Conservation (phyloP, 106 monocot genomes). For the Amphibolis antarctica region DNA sequence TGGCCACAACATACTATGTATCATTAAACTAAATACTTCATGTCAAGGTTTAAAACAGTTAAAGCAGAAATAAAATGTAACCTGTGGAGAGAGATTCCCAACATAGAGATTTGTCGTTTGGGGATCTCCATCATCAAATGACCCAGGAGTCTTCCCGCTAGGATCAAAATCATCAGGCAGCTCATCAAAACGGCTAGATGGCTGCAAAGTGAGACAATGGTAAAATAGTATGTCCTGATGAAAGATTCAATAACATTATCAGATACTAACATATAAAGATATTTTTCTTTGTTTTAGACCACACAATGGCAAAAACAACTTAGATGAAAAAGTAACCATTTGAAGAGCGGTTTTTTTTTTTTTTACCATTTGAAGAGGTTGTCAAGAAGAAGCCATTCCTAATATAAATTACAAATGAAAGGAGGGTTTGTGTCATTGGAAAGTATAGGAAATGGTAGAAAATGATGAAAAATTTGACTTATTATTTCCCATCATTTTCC, state of each 20-base stretch:
- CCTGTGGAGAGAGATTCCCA: slow-evolving; percentile 96
- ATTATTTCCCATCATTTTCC: too few species aligned
- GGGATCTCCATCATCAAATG: slow-evolving; percentile 99
- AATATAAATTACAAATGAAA: too few species aligned
- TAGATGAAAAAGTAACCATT: too few species aligned
- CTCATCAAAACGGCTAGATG: slow-evolving; percentile 82
- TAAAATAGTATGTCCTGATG: not conserved
- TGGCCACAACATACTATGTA: not conserved
- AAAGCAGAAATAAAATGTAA: not conserved
- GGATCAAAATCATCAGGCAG: slow-evolving; percentile 85
- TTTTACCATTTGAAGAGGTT: too few species aligned
- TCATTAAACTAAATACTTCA: not conserved
- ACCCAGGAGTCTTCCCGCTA: slow-evolving; percentile 77
- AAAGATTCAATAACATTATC: not conserved
- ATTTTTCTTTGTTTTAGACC: too few species aligned
- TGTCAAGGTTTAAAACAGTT: not conserved
- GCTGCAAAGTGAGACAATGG: slow-evolving; percentile 27
- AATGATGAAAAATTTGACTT: too few species aligned
- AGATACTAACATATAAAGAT: not conserved
- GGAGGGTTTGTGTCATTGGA: too few species aligned
- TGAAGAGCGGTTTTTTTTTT: too few species aligned
- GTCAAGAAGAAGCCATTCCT: too few species aligned
- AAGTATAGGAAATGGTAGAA: too few species aligned
- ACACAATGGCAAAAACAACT: too few species aligned
- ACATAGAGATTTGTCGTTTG: slow-evolving; percentile 99